Evolutionary conservation across 441 rosid genomes (phyloP).

Genomic region (Jatropha multifida): DNA sequence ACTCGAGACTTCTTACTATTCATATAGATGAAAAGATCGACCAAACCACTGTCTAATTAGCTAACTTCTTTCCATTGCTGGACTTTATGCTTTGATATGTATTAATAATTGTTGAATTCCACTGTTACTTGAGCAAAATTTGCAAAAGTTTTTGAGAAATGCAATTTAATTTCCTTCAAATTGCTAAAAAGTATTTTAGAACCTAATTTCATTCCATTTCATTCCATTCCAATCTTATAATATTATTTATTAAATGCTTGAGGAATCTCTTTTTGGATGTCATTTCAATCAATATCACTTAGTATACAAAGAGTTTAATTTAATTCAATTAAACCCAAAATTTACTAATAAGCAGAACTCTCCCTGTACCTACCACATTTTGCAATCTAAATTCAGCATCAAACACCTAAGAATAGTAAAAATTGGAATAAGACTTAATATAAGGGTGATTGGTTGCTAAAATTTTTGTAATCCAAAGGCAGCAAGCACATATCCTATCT

Average conservation of each 20-base stretch:
- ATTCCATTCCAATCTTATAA: neutral
- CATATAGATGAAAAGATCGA: too few species aligned
- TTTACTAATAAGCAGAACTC: neutral
- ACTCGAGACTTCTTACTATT: too few species aligned
- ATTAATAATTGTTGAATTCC: neutral
- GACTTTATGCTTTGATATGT: neutral
- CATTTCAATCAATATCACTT: conserved; percentile 24
- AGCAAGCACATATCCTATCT: conserved; percentile 24
- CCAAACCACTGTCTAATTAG: too few species aligned
- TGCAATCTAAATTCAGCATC: conserved; percentile 9
- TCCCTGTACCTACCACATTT: conserved; percentile 9
- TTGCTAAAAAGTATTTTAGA: neutral
- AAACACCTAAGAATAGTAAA: neutral
- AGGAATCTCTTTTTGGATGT: conserved; percentile 15
- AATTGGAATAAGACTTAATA: neutral
- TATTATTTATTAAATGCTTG: neutral
- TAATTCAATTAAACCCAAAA: too few species aligned
- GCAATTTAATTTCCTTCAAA: neutral
- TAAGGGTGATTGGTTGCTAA: conserved; percentile 1
- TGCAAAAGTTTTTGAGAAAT: neutral
- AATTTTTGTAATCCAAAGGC: conserved; percentile 13
- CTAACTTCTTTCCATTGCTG: neutral
- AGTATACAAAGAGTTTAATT: neutral
- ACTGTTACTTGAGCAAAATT: neutral
- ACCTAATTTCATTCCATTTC: neutral